These are phyloP conservation scores for Aphanocladium album DNA, from an alignment of 2,329 filamentous ascomycete genomes.

Conservation along the genomic window DNA sequence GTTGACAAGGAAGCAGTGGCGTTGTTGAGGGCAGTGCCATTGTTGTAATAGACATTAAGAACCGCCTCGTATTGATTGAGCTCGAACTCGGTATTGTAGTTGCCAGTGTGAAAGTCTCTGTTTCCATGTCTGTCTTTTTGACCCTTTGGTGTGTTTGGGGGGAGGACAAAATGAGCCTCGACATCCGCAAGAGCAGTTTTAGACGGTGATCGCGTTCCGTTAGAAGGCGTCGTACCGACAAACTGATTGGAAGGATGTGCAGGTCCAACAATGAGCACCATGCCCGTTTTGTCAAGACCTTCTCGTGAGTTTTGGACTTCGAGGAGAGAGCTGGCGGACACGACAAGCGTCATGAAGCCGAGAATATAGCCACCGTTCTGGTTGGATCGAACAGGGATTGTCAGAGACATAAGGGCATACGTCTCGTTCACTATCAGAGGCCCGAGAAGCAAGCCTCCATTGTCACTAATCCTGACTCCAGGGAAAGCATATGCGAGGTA, in stretches of 20 bases:
- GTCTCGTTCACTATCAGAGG: constrained; percentile 68
- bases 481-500: constrained; percentile 46
- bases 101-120: constrained; percentile 25
- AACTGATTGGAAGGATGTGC: constrained; percentile 63
- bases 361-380: constrained; percentile 58
- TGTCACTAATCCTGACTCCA: constrained; percentile 44
- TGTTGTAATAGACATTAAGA: constrained; percentile 51
- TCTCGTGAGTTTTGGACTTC: constrained; percentile 58
- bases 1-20: constrained; percentile 67
- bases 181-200: constrained; percentile 35
- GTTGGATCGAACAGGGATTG: constrained; percentile 71
- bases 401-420: constrained; percentile 75
- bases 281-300: constrained; percentile 65
- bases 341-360: constrained; percentile 77
- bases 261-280: constrained; percentile 69
- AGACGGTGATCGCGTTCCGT: constrained; percentile 38
- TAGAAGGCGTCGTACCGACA: constrained; percentile 40
- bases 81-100: constrained; percentile 48
- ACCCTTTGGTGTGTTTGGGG: constrained; percentile 39
- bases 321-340: constrained; percentile 60
- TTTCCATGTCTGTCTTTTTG: constrained; percentile 43
- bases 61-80: constrained; percentile 60
- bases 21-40: constrained; percentile 54
- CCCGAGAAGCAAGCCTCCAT: constrained; percentile 65
- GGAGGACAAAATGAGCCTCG: constrained; percentile 56